A percentile compares a stretch with the other conserved stretches of the same genome.
These are phyloP conservation scores for Aspergillus cavernicola DNA, from an alignment of 495 filamentous ascomycete species.

Conservation along the genomic window DNA sequence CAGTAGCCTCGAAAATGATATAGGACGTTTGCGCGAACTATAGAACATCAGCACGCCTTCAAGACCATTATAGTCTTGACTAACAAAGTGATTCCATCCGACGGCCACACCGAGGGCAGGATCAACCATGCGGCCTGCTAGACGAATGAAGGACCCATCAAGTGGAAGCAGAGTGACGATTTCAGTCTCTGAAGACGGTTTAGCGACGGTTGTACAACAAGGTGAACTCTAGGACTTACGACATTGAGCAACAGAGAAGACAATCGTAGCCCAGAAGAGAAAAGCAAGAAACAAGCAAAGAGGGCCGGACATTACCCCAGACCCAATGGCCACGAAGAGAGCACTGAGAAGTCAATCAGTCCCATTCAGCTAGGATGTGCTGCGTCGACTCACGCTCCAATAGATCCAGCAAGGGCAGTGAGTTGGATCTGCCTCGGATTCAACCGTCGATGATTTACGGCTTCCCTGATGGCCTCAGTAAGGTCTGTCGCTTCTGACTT, in stretches of 20 bases:
- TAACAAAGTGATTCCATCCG: conserved; percentile 4
- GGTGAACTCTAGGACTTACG: neutral
- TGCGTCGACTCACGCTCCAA: neutral
- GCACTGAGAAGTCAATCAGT: neutral
- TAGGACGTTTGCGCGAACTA: conserved; percentile 4
- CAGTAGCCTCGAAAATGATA: conserved; percentile 2
- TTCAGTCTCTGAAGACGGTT: neutral
- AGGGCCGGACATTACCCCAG: neutral
- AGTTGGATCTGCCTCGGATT: conserved; percentile 1
- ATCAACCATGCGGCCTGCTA: neutral
- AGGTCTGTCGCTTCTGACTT: neutral
- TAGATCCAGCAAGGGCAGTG: neutral
- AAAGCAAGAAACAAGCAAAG: neutral
- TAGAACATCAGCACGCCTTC: neutral
- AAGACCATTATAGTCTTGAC: too few species aligned
- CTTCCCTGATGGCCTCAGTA: neutral
- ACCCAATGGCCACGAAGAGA: conserved; percentile 1
- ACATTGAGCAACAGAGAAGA: neutral
- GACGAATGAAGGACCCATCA: conserved; percentile 1
- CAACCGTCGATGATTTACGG: neutral
- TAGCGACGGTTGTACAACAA: neutral
- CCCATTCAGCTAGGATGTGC: neutral
- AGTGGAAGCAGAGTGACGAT: conserved; percentile 2
- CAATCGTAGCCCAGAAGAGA: neutral
- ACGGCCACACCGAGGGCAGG: conserved; percentile 2